Base-by-base conservation (phyloP, 1,139 yeast species). In the Sugiyamaella neomexicana region DNA sequence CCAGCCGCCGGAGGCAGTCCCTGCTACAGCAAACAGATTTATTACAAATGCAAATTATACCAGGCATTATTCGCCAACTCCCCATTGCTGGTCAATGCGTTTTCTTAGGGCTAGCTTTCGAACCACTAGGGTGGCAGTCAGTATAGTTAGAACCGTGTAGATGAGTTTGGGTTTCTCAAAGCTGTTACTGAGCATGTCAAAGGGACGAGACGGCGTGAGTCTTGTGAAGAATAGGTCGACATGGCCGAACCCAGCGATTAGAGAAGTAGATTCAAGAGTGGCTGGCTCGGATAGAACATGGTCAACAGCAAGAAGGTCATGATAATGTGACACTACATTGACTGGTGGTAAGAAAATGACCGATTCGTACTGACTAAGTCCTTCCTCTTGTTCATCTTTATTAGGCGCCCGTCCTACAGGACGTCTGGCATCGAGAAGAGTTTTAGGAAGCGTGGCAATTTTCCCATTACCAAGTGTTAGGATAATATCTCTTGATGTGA, bases 131-230 rank as follows among this genome's bases (percentile, higher is more conserved):
- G 79, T 75, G 1, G 77, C 76, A 0, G 75, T 70, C 2, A 82
- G 56, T 55, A 90, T 74, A 0, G 78, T 74, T 1, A 72, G 70
- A 2, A 91, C 78, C 0, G 97, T 89, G 4, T 75, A 62, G 9
- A 85, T 54, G 52, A 93, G 78, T 63, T 85, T 86, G 13, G 74
- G 65, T 64, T 82, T 86, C 62, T 85, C 90, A 66, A 93, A 93
- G 43, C 77, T 77, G 46, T 78, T 75, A 45, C 84, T 79, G 65
- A 90, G 78, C 56, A 83, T 75, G 70, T 93, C 99, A 71, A 89
- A 91, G 50, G 90, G 88, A 53, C 81, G 80, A 0, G 97, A 89
- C 1, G 98, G 97, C 53, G 87, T 81, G 20, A 87, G 76, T 52
- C 83, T 75, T 0, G 95, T 85, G 67, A 91, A 88, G 72, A 87